Evolutionary conservation across 2,329 filamentous ascomycete species (phyloP).

Genomic region (Aspergillus fischeri): DNA sequence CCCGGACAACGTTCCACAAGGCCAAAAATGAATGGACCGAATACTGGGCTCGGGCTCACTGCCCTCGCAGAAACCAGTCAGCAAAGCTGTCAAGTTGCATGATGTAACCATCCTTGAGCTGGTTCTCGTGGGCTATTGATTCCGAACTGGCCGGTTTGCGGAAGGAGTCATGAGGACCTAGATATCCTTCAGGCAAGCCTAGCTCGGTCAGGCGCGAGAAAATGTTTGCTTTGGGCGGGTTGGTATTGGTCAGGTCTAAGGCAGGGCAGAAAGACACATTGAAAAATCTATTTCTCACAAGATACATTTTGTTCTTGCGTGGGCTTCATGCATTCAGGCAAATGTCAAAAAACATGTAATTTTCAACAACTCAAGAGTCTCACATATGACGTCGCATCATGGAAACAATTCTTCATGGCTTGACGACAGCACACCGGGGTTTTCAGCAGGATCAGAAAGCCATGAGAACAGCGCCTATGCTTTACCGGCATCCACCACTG

Average conservation of each 20-base stretch:
- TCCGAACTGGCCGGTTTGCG: background rate
- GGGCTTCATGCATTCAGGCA: background rate
- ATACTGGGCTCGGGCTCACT: background rate
- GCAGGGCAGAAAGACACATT: background rate
- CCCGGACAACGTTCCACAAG: background rate
- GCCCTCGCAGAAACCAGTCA: background rate
- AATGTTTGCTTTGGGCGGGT: background rate
- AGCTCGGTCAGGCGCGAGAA: background rate
- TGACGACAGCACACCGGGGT: background rate
- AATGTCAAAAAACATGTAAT: background rate
- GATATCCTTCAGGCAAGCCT: background rate
- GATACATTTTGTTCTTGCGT: background rate
- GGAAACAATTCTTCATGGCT: background rate
- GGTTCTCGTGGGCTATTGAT: background rate
- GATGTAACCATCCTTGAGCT: background rate
- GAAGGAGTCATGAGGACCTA: background rate
- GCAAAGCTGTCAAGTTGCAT: background rate
- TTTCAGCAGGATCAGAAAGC: background rate
- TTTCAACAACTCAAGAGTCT: background rate
- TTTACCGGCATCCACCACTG: conserved; percentile 4
- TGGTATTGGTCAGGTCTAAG: background rate
- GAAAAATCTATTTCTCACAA: background rate
- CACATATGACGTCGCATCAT: background rate
- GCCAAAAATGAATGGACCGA: background rate
- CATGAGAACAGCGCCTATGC: conserved; percentile 1